phyloP scores from a whole-genome alignment of 2,329 filamentous ascomycete genomes.

The Phoma herbarum region DNA sequence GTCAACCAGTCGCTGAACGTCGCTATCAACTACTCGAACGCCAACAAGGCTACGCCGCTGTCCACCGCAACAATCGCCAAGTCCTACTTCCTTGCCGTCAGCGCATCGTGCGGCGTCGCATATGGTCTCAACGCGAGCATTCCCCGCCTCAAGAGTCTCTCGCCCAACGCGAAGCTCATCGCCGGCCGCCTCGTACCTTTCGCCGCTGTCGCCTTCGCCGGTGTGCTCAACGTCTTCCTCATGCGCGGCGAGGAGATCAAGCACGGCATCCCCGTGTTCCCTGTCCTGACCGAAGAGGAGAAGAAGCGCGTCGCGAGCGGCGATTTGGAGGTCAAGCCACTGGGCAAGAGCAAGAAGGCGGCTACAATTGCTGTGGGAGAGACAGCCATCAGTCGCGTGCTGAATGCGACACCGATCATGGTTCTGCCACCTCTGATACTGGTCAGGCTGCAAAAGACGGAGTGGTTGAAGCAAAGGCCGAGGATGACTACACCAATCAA shows the following conservation, averaged over 20 bases:
- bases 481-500: slow-evolving; percentile 83
- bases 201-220: slow-evolving; percentile 90
- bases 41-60: slow-evolving; percentile 95
- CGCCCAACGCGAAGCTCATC: slow-evolving; percentile 77
- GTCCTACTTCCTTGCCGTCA: slow-evolving; percentile 91
- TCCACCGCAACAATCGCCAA: slow-evolving; percentile 81
- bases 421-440: slow-evolving; percentile 88
- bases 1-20: slow-evolving; percentile 98
- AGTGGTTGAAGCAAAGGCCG: slow-evolving; percentile 82
- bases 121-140: slow-evolving; percentile 91
- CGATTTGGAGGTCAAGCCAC: slow-evolving; percentile 66
- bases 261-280: slow-evolving; percentile 90
- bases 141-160: slow-evolving; percentile 79
- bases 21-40: slow-evolving; percentile 95
- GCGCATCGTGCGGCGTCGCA: slow-evolving; percentile 92
- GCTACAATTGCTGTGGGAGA: slow-evolving; percentile 90
- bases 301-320: slow-evolving; percentile 71
- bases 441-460: slow-evolving; percentile 81
- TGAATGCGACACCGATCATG: slow-evolving; percentile 98
- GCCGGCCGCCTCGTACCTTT: slow-evolving; percentile 93
- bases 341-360: slow-evolving; percentile 89
- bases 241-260: slow-evolving; percentile 98
- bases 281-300: slow-evolving; percentile 76
- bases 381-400: slow-evolving; percentile 87
- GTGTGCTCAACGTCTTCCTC: slow-evolving; percentile 92